Percentiles rank a stretch among this genome's conserved stretches.
Conservation (phyloP, 306 rosid genomes). For the Trifolium subterraneum region DNA sequence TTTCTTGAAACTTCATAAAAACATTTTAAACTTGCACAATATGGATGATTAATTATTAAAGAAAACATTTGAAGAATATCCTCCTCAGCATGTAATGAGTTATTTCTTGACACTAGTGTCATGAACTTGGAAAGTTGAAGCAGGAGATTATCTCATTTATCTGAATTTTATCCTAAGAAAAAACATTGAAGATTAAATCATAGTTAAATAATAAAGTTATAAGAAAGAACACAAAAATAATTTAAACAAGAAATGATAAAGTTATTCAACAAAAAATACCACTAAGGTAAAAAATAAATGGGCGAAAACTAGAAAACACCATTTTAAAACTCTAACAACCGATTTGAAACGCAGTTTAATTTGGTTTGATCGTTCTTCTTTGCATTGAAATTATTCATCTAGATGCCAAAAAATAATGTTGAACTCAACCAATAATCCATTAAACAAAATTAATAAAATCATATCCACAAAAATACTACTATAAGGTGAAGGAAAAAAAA, state of each 20-base stretch:
- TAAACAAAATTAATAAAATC: too few relatives aligned
- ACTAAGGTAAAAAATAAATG: too few relatives aligned
- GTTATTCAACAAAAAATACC: background rate
- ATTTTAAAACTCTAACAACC: background rate
- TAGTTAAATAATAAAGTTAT: background rate
- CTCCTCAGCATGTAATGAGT: too few relatives aligned
- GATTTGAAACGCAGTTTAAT: background rate
- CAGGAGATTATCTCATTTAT: conserved; percentile 56
- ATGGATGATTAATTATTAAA: conserved; percentile 60
- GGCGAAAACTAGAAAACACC: background rate
- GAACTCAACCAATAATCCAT: background rate
- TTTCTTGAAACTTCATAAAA: conserved; percentile 55
- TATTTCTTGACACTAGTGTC: conserved; percentile 37
- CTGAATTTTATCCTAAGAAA: conserved; percentile 61
- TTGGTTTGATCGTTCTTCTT: background rate
- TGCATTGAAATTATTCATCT: conserved; percentile 3
- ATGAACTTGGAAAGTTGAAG: conserved; percentile 33
- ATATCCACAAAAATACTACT: too few relatives aligned
- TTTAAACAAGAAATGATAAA: conserved; percentile 1
- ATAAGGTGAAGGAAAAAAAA: too few relatives aligned
- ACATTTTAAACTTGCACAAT: conserved; percentile 47
- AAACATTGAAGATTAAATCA: conserved; percentile 16
- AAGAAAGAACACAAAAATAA: conserved; percentile 6
- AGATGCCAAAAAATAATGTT: background rate
- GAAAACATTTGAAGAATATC: conserved; percentile 49